A percentile compares a stretch with the other conserved stretches of the same genome.
Conservation (phyloP, 768 basidiomycete species). For the Rhizopogon rudus region DNA sequence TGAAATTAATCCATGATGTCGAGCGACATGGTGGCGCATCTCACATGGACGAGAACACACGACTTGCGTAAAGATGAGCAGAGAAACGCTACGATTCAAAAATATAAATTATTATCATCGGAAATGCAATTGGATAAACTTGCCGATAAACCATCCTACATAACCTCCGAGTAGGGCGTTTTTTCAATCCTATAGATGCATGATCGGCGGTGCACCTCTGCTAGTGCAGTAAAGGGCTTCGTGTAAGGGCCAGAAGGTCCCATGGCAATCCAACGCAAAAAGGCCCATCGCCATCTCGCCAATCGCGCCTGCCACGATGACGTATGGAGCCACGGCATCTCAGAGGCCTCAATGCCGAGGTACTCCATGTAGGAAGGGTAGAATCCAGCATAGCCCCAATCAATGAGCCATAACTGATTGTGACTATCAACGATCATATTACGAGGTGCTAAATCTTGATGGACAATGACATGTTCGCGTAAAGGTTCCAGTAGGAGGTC, state of each 20-base stretch:
- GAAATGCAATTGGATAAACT: no score
- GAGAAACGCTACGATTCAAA: no score
- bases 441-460: constrained; percentile 10
- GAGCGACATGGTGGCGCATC: no score
- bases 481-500: neutral
- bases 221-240: neutral
- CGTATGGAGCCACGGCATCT: neutral
- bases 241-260: neutral
- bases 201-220: constrained; percentile 1
- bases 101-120: no score
- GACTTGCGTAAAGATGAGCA: no score
- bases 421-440: constrained; percentile 8
- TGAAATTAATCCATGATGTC: no score
- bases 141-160: no score
- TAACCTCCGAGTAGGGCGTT: neutral
- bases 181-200: neutral
- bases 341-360: constrained; percentile 2
- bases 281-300: neutral
- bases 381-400: constrained; percentile 15
- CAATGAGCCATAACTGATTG: constrained; percentile 10
- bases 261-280: neutral
- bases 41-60: no score
- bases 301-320: neutral
- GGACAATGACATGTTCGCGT: neutral
- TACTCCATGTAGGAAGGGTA: constrained; percentile 13